Conservation (phyloP, 768 basidiomycete species). For the Lactifluus volemus region DNA sequence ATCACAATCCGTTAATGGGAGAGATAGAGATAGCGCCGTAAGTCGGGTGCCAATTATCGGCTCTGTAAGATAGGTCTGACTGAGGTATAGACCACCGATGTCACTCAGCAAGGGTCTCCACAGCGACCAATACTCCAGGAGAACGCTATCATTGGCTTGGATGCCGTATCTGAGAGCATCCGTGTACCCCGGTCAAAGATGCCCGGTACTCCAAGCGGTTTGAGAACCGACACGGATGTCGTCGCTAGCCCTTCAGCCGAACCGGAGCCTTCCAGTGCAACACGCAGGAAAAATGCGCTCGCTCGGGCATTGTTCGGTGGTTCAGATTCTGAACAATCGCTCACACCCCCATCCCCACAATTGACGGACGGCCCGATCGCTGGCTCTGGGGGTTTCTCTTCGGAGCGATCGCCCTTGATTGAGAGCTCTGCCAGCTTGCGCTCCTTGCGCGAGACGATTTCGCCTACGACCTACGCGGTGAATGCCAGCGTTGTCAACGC, state of each 20-base stretch:
- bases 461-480: constrained; percentile 25
- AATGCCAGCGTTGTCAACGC: background rate
- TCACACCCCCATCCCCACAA: constrained; percentile 25
- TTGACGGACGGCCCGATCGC: constrained; percentile 2
- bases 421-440: constrained; percentile 32
- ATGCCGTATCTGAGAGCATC: constrained; percentile 52
- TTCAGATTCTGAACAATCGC: constrained; percentile 30
- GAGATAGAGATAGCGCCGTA: constrained; percentile 39
- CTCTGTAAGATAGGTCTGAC: background rate
- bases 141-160: constrained; percentile 56
- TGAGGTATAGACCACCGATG: constrained; percentile 45
- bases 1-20: constrained; percentile 67
- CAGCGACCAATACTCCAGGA: constrained; percentile 32
- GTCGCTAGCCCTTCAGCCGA: constrained; percentile 32
- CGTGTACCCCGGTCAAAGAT: constrained; percentile 21
- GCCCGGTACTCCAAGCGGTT: background rate
- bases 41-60: constrained; percentile 11
- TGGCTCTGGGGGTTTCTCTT: constrained; percentile 46
- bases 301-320: constrained; percentile 66
- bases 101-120: constrained; percentile 39
- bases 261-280: constrained; percentile 30
- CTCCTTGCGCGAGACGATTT: constrained; percentile 37
- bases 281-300: constrained; percentile 55
- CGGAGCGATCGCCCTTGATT: constrained; percentile 39
- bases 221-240: constrained; percentile 4